Percentiles rank a stretch among this genome's conserved stretches.
These are phyloP conservation scores for Diospyros kaki DNA, from an alignment of 148 eudicot species.

Conservation along the genomic window DNA sequence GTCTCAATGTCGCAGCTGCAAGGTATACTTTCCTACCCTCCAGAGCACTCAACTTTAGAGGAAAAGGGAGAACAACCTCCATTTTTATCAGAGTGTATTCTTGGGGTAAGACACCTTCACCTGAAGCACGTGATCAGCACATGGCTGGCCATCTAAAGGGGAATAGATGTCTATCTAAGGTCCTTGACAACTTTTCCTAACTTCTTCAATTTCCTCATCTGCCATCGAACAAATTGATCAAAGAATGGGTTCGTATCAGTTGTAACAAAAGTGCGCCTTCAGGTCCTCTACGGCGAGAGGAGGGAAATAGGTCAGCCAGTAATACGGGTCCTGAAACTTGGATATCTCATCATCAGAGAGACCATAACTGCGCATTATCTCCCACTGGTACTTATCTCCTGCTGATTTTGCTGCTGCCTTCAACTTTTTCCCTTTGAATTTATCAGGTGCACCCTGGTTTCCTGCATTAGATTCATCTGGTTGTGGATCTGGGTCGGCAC, in stretches of 20 bases:
- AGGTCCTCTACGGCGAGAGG: constrained; percentile 65
- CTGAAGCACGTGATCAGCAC: constrained; percentile 87
- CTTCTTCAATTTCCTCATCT: constrained; percentile 59
- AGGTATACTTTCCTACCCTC: constrained; percentile 63
- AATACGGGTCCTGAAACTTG: constrained; percentile 47
- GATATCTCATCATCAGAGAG: constrained; percentile 57
- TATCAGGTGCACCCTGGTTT: constrained; percentile 39
- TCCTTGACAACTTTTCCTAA: constrained; percentile 71
- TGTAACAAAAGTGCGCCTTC: constrained; percentile 69
- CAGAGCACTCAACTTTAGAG: constrained; percentile 44
- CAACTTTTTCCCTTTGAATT: constrained; percentile 67
- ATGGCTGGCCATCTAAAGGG: constrained; percentile 74
- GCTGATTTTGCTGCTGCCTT: constrained; percentile 65
- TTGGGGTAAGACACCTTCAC: constrained; percentile 81
- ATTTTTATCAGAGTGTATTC: constrained; percentile 80
- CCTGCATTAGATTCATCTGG: constrained; percentile 32
- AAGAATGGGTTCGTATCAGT: constrained; percentile 63
- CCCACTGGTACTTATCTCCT: constrained; percentile 63
- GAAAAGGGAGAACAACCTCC: constrained; percentile 64
- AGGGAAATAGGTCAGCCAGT: constrained; percentile 64
- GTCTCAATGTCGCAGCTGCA: constrained; percentile 79
- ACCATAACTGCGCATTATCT: constrained; percentile 73
- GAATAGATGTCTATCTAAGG: constrained; percentile 58
- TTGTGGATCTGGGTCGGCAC: constrained; percentile 21
- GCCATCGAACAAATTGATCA: constrained; percentile 75